Evolutionary conservation across 2,329 filamentous ascomycete genomes (phyloP), one percentile per base, ranked within the genome.

Genomic region (Fusarium palustre): DNA sequence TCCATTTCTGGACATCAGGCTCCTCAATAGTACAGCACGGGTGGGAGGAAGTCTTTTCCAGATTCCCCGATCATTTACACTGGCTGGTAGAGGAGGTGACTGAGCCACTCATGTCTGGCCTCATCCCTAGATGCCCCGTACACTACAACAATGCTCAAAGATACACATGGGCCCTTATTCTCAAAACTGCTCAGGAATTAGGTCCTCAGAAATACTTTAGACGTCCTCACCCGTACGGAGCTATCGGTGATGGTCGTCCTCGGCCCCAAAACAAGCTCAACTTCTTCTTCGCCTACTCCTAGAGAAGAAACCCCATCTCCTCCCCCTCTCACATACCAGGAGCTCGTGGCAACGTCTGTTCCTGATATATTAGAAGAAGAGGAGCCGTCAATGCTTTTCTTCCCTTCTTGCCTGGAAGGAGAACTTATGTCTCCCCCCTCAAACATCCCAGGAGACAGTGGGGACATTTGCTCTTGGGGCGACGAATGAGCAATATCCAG

Each of bases 211-310:
- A n/a, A 22, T 38, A 30, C 12, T 7, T 28, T 22, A 16, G 18
- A 39, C 25, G 7, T 11, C 25, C 33, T 60, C 30, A 30, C 36
- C 36, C 43, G 8, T 30, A 42, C 22, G 36, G 58, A n/a, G 31
- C 55, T 7, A 24, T 60, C n/a, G 55, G 43, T 25, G 36, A 61
- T 61, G 31, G 55, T 43, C 55, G 25, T 22, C 58, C 55, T 20
- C 41, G 6, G 6, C 9, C 12, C 16, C 25, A 18, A 12, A 43
- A 25, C 24, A 11, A 24, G 7, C 24, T 16, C 12, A 22, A 15
- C 31, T 38, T 38, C 31, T 15, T 33, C n/a, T 22, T 22, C 41
- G 6, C 3, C 22, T 18, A 25, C 22, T 55, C 31, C 22, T 11
- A 7, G 18, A 31, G n/a, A 30, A 15, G 31, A 30, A 36, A 34